Conservation (phyloP, 2,329 filamentous ascomycete genomes). For the Paecilomyces niveus region DNA sequence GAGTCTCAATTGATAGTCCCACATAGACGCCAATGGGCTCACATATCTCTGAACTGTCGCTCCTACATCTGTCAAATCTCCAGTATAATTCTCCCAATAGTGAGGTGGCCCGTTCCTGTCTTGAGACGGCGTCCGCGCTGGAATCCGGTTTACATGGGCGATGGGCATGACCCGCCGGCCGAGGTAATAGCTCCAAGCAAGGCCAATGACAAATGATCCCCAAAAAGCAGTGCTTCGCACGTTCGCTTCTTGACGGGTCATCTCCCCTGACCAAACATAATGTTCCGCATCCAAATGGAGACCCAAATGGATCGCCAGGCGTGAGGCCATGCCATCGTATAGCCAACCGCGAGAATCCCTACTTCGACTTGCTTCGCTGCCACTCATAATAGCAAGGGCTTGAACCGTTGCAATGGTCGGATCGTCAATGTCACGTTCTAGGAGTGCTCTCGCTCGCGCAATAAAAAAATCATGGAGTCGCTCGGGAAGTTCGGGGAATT, state of each 20-base stretch:
- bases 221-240: slow-evolving; percentile 22
- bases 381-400: slow-evolving; percentile 31
- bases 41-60: background rate
- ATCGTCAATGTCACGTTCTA: slow-evolving; percentile 35
- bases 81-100: slow-evolving; percentile 4
- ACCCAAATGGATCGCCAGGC: slow-evolving; percentile 27
- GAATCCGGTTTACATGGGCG: slow-evolving; percentile 6
- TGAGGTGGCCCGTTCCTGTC: background rate
- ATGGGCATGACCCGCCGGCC: slow-evolving; percentile 9
- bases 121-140: slow-evolving; percentile 6
- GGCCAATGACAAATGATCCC: slow-evolving; percentile 22
- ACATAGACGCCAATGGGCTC: slow-evolving; percentile 7
- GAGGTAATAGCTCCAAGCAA: slow-evolving; percentile 11
- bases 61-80: background rate
- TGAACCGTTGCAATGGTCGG: slow-evolving; percentile 36
- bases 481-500: slow-evolving; percentile 2
- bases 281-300: slow-evolving; percentile 12
- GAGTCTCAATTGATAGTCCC: slow-evolving; percentile 9
- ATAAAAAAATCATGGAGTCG: slow-evolving; percentile 8
- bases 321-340: slow-evolving; percentile 29
- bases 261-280: slow-evolving; percentile 14
- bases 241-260: slow-evolving; percentile 18
- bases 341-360: slow-evolving; percentile 34
- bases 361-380: slow-evolving; percentile 26
- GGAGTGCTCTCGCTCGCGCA: slow-evolving; percentile 6